These are phyloP conservation scores for Xenosphaeropsis pyriputrescens DNA, from an alignment of 2,329 filamentous ascomycete species.

Conservation along the genomic window DNA sequence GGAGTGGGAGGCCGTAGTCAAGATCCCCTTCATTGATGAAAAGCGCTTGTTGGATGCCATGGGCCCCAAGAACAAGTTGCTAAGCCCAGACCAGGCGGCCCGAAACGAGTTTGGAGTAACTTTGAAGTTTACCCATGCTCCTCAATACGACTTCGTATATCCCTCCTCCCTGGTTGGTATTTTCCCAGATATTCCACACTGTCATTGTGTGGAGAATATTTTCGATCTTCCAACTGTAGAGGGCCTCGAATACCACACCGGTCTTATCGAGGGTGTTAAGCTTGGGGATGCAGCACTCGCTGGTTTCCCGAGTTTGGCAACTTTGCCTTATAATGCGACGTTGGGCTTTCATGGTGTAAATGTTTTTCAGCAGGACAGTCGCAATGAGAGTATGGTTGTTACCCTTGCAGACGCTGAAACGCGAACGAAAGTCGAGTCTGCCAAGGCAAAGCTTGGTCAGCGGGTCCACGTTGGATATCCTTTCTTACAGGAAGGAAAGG, in stretches of 20 bases:
- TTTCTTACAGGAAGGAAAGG: slow-evolving; percentile 86
- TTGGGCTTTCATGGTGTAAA: slow-evolving; percentile 82
- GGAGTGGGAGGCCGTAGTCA: slow-evolving; percentile 98
- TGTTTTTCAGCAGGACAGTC: slow-evolving; percentile 90
- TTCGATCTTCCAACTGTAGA: slow-evolving; percentile 91
- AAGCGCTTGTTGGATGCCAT: slow-evolving; percentile 73
- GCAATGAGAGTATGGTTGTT: slow-evolving; percentile 91
- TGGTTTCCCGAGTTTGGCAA: slow-evolving; percentile 84
- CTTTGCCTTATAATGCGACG: slow-evolving; percentile 66
- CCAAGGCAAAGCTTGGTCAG: slow-evolving; percentile 69
- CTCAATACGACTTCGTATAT: slow-evolving; percentile 66
- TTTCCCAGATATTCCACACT: slow-evolving; percentile 78
- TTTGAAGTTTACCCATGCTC: slow-evolving; percentile 80
- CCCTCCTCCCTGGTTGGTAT: slow-evolving; percentile 77
- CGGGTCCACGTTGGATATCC: slow-evolving; percentile 87
- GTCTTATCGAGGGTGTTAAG: slow-evolving; percentile 71
- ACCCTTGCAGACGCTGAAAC: slow-evolving; percentile 64
- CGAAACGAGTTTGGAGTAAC: slow-evolving; percentile 87
- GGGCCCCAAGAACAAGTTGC: slow-evolving; percentile 63
- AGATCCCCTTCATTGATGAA: slow-evolving; percentile 98
- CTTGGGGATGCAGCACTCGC: slow-evolving; percentile 73
- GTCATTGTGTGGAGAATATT: slow-evolving; percentile 88
- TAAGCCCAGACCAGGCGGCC: slow-evolving; percentile 64
- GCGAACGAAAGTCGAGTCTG: slow-evolving; percentile 54
- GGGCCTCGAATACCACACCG: slow-evolving; percentile 71